phyloP scores from a whole-genome alignment of 306 rosid species.

The Herpetospermum pedunculosum region DNA sequence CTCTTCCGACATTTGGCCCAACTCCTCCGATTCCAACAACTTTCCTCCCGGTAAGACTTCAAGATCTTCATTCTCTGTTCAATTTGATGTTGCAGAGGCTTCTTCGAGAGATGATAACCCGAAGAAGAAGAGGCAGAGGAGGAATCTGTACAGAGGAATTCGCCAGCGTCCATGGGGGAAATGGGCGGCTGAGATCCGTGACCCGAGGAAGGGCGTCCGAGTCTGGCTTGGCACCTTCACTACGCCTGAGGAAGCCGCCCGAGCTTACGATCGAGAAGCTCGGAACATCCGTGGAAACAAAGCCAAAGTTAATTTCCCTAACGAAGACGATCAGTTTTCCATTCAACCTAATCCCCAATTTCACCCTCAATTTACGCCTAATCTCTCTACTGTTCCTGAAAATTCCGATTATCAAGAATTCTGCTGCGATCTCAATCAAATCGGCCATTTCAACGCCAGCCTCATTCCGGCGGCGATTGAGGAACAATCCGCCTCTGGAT shows the following conservation, averaged over 20 bases:
- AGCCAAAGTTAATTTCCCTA: conserved; percentile 88
- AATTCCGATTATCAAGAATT: conserved; percentile 35
- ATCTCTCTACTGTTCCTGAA: conserved; percentile 1
- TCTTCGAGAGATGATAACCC: conserved; percentile 40
- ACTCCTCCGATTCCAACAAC: conserved; percentile 14
- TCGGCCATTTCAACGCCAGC: conserved; percentile 3
- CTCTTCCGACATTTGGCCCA: conserved; percentile 55
- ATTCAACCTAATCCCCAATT: conserved; percentile 17
- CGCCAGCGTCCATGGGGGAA: conserved; percentile 96
- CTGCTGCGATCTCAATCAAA: conserved; percentile 46
- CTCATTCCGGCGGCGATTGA: conserved; percentile 13
- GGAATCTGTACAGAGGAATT: conserved; percentile 78
- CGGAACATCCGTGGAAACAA: conserved; percentile 81
- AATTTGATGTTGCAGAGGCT: conserved; percentile 24
- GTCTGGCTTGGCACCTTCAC: conserved; percentile 93
- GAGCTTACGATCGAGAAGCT: conserved; percentile 86
- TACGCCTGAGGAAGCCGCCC: conserved; percentile 91
- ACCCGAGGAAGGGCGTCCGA: conserved; percentile 84
- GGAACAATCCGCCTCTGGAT: conserved; percentile 27
- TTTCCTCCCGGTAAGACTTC: too few relatives aligned
- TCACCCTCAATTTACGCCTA: conserved; percentile 4
- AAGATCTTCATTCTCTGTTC: too few relatives aligned
- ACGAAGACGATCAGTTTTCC: conserved; percentile 33
- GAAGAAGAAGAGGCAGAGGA: conserved; percentile 51
- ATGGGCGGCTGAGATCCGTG: conserved; percentile 98